These are phyloP conservation scores for Cryphonectria nitschkei DNA, from an alignment of 2,329 filamentous ascomycete species.

Conservation along the genomic window DNA sequence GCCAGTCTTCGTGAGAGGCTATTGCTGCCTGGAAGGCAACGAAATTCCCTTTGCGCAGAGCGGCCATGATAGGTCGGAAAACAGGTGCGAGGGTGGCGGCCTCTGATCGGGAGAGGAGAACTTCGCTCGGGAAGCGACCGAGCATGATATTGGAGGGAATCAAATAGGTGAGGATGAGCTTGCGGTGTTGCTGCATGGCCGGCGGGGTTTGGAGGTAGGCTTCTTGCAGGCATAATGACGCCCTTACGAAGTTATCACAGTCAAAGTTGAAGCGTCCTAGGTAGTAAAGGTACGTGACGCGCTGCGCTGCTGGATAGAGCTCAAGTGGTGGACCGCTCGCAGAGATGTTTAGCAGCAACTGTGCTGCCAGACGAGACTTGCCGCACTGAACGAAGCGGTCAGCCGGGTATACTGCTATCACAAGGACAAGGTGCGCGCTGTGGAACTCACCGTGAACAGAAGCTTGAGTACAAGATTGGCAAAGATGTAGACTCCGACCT, in stretches of 20 bases:
- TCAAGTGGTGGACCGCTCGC: conserved; percentile 79
- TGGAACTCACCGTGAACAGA: conserved; percentile 71
- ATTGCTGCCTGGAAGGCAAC: conserved; percentile 73
- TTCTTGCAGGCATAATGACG: conserved; percentile 73
- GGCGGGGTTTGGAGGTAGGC: conserved; percentile 74
- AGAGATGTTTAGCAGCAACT: conserved; percentile 87
- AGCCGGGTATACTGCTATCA: conserved; percentile 16
- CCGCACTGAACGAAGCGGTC: conserved; percentile 58
- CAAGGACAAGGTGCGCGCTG: neutral
- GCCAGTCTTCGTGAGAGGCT: conserved; percentile 68
- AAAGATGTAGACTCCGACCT: conserved; percentile 86
- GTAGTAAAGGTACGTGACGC: conserved; percentile 93
- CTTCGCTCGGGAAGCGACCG: conserved; percentile 75
- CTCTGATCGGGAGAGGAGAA: conserved; percentile 72
- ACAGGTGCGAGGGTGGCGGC: conserved; percentile 64
- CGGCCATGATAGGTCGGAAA: conserved; percentile 73
- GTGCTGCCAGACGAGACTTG: conserved; percentile 81
- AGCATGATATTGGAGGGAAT: conserved; percentile 82
- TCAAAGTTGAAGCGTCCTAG: conserved; percentile 88
- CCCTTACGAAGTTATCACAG: conserved; percentile 80
- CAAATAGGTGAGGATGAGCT: conserved; percentile 80
- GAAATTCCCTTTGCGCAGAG: conserved; percentile 76
- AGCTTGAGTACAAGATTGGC: conserved; percentile 89
- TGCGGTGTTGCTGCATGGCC: conserved; percentile 71
- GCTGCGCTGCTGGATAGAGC: conserved; percentile 82